Base-by-base conservation (phyloP, 164 flowering plant genomes). In the Tetracentron sinense region DNA sequence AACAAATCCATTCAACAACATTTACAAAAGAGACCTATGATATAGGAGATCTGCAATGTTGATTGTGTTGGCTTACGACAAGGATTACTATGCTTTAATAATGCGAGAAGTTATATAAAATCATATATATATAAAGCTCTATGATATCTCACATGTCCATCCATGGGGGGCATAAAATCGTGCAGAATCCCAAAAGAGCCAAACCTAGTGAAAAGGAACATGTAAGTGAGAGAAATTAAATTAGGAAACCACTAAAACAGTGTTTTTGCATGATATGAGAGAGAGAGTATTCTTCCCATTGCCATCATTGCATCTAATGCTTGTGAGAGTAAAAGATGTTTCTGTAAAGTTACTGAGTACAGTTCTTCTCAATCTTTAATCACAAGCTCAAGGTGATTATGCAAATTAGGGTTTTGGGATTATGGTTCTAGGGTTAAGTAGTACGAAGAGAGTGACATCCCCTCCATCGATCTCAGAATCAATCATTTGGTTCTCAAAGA, bases 101-200 rank as follows among this genome's bases (percentile, higher is more conserved):
- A n/a, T n/a, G n/a, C n/a, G n/a, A n/a, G n/a, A n/a, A n/a, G n/a
- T n/a, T n/a, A n/a, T n/a, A n/a, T n/a, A n/a, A n/a, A n/a, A n/a
- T n/a, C n/a, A n/a, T n/a, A n/a, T n/a, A n/a, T n/a, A n/a, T n/a
- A n/a, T n/a, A n/a, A n/a, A n/a, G n/a, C n/a, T n/a, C n/a, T n/a
- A n/a, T n/a, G n/a, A n/a, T n/a, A 33, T 33, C 2, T 64, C 54
- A 69, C 63, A 58, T 64, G 65, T 30, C 1, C 62, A 78, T 30
- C 61, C 68, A 71, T 71, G 73, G 81, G 82, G 73, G 65, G 75
- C 85, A 81, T 64, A 70, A 76, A 65, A 78, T 70, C 82, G 49
- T 61, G 63, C 52, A 65, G 69, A 78, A 78, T 76, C 80, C 58
- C 55, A 69, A 69, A 74, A 69, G 69, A 72, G 71, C 75, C 77